phyloP scores from a whole-genome alignment of 1,139 yeast species.

The Candida dubliniensis region DNA sequence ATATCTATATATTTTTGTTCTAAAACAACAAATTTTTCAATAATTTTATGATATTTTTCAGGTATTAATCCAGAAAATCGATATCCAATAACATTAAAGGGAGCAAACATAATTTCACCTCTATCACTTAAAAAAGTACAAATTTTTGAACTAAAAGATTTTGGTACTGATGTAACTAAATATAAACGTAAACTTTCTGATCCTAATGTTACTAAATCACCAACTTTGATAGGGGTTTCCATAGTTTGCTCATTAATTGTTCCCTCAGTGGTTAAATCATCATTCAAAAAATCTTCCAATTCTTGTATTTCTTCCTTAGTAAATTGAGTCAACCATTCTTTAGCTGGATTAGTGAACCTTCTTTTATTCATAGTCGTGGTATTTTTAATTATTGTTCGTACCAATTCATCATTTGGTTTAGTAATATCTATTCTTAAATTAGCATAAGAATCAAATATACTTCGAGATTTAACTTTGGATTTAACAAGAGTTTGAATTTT shows the following conservation, averaged over 20 bases:
- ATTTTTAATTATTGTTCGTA: neutral
- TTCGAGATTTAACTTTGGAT: neutral
- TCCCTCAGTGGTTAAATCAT: slow-evolving; percentile 21
- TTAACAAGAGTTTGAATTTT: neutral
- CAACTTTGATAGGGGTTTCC: slow-evolving; percentile 29
- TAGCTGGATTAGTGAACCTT: slow-evolving; percentile 22
- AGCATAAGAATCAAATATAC: neutral
- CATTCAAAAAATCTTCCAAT: slow-evolving; percentile 14
- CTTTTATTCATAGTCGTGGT: neutral
- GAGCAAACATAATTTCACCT: slow-evolving; percentile 56
- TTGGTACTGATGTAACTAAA: slow-evolving; percentile 36
- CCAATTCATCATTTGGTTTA: slow-evolving; percentile 2
- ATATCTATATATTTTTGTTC: slow-evolving; percentile 35
- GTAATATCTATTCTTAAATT: slow-evolving; percentile 1
- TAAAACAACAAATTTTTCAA: slow-evolving; percentile 28
- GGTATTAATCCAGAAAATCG: slow-evolving; percentile 60
- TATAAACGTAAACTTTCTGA: slow-evolving; percentile 33
- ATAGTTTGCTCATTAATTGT: slow-evolving; percentile 26
- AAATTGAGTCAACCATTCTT: slow-evolving; percentile 19
- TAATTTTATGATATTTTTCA: slow-evolving; percentile 16
- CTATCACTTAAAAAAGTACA: slow-evolving; percentile 56
- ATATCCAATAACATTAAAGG: slow-evolving; percentile 44
- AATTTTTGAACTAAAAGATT: slow-evolving; percentile 23
- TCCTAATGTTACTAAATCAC: slow-evolving; percentile 40
- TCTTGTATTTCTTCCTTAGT: slow-evolving; percentile 1